A percentile compares a stretch with the other conserved stretches of the same genome.
Evolutionary conservation across 768 basidiomycete genomes (phyloP).

Genomic region (Pisolithus albus): DNA sequence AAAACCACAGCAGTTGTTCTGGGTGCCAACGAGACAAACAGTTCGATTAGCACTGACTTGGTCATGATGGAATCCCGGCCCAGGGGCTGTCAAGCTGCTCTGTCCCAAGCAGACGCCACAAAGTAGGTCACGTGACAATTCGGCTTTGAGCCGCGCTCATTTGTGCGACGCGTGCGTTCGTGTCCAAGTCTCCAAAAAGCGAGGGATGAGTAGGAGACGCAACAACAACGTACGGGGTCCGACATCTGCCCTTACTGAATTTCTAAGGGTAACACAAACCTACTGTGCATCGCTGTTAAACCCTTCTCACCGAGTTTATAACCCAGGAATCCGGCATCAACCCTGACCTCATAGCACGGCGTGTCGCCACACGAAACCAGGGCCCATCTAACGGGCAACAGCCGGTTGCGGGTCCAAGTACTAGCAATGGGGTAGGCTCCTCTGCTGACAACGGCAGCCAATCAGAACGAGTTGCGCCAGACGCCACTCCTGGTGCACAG

Average conservation of each 20-base stretch:
- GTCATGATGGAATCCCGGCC: too few species aligned
- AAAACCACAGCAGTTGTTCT: too few species aligned
- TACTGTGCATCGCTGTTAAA: not conserved
- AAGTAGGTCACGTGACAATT: too few species aligned
- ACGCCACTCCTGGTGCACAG: not conserved
- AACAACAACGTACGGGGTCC: conserved; percentile 77
- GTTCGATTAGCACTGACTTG: too few species aligned
- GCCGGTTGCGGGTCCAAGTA: conserved; percentile 43
- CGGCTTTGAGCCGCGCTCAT: too few species aligned
- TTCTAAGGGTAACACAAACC: conserved; percentile 46
- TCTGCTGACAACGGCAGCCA: conserved; percentile 7
- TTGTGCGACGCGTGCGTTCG: too few species aligned
- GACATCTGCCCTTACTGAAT: conserved; percentile 78
- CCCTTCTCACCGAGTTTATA: not conserved
- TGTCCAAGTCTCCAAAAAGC: too few species aligned
- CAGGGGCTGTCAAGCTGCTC: too few species aligned
- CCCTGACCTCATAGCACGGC: conserved; percentile 33
- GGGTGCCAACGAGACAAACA: too few species aligned
- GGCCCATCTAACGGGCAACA: conserved; percentile 23
- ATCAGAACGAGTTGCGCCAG: conserved; percentile 4
- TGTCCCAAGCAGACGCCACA: too few species aligned
- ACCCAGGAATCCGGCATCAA: conserved; percentile 49
- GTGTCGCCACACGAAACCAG: conserved; percentile 27
- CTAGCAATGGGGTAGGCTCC: conserved; percentile 1
- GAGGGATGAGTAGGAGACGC: conserved; percentile 22